These are phyloP conservation scores for Kuraishia borneana DNA, from an alignment of 805 yeast species.

Conservation along the genomic window DNA sequence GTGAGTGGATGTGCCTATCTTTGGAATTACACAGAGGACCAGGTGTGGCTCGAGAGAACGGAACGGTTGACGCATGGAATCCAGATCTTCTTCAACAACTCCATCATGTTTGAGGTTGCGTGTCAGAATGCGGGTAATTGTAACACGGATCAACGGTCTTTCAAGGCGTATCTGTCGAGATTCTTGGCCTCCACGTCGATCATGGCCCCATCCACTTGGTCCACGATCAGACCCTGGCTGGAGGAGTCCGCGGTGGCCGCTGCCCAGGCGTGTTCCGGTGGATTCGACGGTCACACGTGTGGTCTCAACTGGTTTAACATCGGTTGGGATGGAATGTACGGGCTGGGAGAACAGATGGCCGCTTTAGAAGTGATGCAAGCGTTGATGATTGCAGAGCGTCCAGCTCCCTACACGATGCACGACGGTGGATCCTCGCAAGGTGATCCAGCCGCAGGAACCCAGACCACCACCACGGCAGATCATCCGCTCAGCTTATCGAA, in stretches of 20 bases:
- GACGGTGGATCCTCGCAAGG: conserved; percentile 67
- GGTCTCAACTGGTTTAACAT: conserved; percentile 58
- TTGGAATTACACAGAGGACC: conserved; percentile 49
- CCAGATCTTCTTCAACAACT: conserved; percentile 33
- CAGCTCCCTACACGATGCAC: conserved; percentile 49
- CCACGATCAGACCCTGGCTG: conserved; percentile 23
- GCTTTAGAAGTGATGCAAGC: conserved; percentile 58
- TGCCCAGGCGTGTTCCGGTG: conserved; percentile 73
- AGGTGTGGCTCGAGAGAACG: conserved; percentile 47
- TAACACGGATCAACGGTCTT: conserved; percentile 65
- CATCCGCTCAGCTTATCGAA: conserved; percentile 28
- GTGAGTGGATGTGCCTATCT: conserved; percentile 61
- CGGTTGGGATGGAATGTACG: conserved; percentile 58
- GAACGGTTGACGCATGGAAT: conserved; percentile 33
- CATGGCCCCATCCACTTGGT: conserved; percentile 43
- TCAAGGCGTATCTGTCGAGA: conserved; percentile 60
- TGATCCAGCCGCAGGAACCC: conserved; percentile 55
- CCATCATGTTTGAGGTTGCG: conserved; percentile 58
- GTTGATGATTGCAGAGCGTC: conserved; percentile 23
- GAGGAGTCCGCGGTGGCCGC: conserved; percentile 53
- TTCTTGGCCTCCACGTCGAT: conserved; percentile 53
- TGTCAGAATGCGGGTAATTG: conserved; percentile 50
- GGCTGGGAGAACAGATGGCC: conserved; percentile 77
- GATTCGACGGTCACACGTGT: conserved; percentile 78
- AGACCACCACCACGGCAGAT: conserved; percentile 22